Percentiles rank a stretch among this genome's conserved stretches.
These are phyloP conservation scores for Tetrapisispora pingtungensis DNA, from an alignment of 805 yeast genomes.

Conservation along the genomic window DNA sequence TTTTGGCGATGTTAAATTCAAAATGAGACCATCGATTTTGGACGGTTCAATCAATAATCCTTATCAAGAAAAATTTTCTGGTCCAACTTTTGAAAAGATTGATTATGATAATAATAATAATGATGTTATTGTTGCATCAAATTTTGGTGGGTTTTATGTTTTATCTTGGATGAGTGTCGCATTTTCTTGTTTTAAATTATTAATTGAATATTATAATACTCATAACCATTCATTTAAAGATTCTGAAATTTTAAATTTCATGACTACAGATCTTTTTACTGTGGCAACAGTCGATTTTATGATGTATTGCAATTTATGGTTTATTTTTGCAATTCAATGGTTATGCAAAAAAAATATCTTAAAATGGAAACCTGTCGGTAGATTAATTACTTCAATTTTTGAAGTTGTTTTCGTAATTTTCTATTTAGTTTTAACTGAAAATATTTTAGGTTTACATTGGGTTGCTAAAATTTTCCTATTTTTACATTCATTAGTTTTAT, in stretches of 20 bases:
- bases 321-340: conserved; percentile 50
- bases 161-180: conserved; percentile 66
- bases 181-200: conserved; percentile 41
- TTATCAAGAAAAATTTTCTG: conserved; percentile 20
- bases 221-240: conserved; percentile 32
- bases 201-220: conserved; percentile 42
- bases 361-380: conserved; percentile 57
- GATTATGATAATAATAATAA: background rate
- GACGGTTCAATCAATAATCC: conserved; percentile 35
- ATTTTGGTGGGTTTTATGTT: conserved; percentile 71
- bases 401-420: conserved; percentile 46
- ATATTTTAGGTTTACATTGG: conserved; percentile 58
- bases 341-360: conserved; percentile 37
- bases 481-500: conserved; percentile 71
- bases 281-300: conserved; percentile 65
- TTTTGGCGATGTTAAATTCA: conserved; percentile 45
- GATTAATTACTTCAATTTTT: conserved; percentile 46
- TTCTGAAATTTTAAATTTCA: conserved; percentile 45
- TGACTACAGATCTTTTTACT: conserved; percentile 50
- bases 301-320: conserved; percentile 64
- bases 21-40: conserved; percentile 38
- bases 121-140: conserved; percentile 9
- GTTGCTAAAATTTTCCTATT: conserved; percentile 78
- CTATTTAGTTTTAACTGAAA: conserved; percentile 49
- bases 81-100: conserved; percentile 22